Conservation (phyloP, 768 basidiomycete species). For the Boletus bicolor region DNA sequence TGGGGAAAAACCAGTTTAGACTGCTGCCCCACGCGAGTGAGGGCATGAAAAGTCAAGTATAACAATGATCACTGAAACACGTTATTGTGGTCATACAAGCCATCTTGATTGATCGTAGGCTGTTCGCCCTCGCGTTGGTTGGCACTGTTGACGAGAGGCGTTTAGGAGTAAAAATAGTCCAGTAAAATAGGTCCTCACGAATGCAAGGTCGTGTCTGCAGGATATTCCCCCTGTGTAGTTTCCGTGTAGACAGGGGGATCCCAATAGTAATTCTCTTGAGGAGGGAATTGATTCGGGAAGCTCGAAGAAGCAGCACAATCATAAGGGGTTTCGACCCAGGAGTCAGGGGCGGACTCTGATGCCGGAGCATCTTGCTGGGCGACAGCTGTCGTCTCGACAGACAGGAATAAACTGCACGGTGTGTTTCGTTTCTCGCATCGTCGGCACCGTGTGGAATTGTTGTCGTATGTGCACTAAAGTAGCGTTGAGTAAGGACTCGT, state of each 20-base stretch:
- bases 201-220: constrained; percentile 3
- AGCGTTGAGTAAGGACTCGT: neutral
- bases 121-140: constrained; percentile 12
- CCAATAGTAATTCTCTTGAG: constrained; percentile 1
- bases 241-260: neutral
- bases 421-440: constrained; percentile 15
- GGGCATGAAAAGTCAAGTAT: constrained; percentile 1
- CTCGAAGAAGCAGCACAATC: neutral
- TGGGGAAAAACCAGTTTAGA: neutral
- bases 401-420: constrained; percentile 17
- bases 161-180: neutral
- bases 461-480: constrained; percentile 20
- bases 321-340: constrained; percentile 7
- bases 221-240: constrained; percentile 2
- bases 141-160: constrained; percentile 5
- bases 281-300: neutral
- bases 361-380: constrained; percentile 7
- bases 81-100: constrained; percentile 4
- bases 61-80: constrained; percentile 12
- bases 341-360: neutral
- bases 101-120: constrained; percentile 4
- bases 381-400: neutral
- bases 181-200: constrained; percentile 5
- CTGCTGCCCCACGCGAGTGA: neutral
- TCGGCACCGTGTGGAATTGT: constrained; percentile 7